Evolutionary conservation across 768 basidiomycete species (phyloP).

Genomic region (Megacollybia marginata): DNA sequence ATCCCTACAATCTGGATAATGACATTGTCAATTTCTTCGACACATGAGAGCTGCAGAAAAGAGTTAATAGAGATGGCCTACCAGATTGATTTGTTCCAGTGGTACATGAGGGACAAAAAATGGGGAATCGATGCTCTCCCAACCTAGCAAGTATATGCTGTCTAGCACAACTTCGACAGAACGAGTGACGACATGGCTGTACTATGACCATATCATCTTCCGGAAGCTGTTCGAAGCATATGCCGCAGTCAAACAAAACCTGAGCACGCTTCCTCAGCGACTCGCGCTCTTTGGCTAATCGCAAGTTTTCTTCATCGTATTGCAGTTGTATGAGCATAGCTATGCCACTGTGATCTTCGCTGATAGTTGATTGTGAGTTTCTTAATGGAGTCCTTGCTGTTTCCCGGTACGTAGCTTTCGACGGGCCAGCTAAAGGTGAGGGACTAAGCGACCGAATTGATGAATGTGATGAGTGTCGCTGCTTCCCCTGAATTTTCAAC

Average conservation of each 20-base stretch:
- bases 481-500: background rate
- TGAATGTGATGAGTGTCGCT: no score
- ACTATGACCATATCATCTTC: conserved; percentile 35
- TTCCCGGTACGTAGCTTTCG: background rate
- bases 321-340: conserved; percentile 17
- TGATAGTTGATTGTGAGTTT: background rate
- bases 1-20: conserved; percentile 41
- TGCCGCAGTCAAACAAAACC: conserved; percentile 38
- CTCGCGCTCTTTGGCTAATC: conserved; percentile 25
- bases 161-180: conserved; percentile 48
- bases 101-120: conserved; percentile 53
- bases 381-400: background rate
- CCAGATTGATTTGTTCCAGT: conserved; percentile 14
- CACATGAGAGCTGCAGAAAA: background rate
- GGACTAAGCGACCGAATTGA: background rate
- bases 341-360: background rate
- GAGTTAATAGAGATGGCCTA: conserved; percentile 23
- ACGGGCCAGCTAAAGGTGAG: background rate
- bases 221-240: conserved; percentile 47
- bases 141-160: conserved; percentile 37
- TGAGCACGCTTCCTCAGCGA: conserved; percentile 22
- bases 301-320: conserved; percentile 33
- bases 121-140: conserved; percentile 47
- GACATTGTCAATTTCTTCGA: conserved; percentile 29
- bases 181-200: conserved; percentile 38